phyloP scores from a whole-genome alignment of 768 basidiomycete genomes.

The Pseudohyphozyma bogoriensis region DNA sequence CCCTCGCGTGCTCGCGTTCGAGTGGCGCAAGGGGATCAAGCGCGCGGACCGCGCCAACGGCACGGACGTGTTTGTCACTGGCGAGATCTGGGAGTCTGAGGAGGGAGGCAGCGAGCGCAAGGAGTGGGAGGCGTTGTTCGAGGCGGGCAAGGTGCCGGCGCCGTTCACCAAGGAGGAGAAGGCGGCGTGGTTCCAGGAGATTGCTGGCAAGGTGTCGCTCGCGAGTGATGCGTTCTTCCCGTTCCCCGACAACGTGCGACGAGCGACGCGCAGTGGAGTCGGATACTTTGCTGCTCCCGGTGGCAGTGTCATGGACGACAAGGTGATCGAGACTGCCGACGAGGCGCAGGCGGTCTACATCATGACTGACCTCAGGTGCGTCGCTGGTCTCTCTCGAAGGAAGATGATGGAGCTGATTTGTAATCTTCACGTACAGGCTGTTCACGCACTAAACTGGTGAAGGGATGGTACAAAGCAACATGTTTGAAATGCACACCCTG shows the following conservation, averaged over 20 bases:
- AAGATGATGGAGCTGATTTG: not conserved
- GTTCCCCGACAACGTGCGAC: conserved; percentile 94
- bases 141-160: conserved; percentile 48
- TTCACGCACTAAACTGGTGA: conserved; percentile 25
- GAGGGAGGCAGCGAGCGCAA: conserved; percentile 58
- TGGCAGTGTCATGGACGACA: conserved; percentile 93
- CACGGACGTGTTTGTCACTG: conserved; percentile 89
- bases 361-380: conserved; percentile 58
- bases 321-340: conserved; percentile 92
- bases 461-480: no score
- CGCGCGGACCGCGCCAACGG: conserved; percentile 97
- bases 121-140: conserved; percentile 87
- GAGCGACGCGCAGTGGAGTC: conserved; percentile 83
- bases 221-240: conserved; percentile 99
- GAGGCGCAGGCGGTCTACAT: conserved; percentile 85
- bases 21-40: conserved; percentile 96
- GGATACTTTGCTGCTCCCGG: conserved; percentile 63
- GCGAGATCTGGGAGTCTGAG: conserved; percentile 46
- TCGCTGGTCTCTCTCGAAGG: not conserved
- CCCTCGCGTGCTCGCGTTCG: conserved; percentile 77
- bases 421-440: conserved; percentile 1
- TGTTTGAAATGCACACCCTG: no score
- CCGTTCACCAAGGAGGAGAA: conserved; percentile 61
- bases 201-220: conserved; percentile 72
- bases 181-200: conserved; percentile 58